Evolutionary conservation across 1,139 yeast genomes (phyloP).

Genomic region (Blastobotrys capitulatus): DNA sequence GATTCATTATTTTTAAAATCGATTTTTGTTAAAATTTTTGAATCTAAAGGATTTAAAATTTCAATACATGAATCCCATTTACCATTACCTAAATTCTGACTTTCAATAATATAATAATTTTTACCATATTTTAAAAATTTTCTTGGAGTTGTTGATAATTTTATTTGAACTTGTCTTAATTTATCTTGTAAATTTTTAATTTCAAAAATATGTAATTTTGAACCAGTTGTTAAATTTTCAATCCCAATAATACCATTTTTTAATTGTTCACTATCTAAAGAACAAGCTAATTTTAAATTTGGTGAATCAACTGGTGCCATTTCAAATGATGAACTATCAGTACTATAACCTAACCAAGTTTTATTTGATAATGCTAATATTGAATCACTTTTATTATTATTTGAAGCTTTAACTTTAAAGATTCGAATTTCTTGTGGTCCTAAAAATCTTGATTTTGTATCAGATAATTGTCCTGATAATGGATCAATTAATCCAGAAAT

Average conservation of each 20-base stretch:
- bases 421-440: conserved; percentile 63
- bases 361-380: conserved; percentile 38
- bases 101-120: conserved; percentile 40
- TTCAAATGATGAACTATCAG: conserved; percentile 22
- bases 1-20: conserved; percentile 43
- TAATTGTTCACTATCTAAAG: conserved; percentile 61
- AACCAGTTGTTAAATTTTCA: conserved; percentile 31
- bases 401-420: conserved; percentile 31
- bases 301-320: conserved; percentile 33
- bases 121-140: conserved; percentile 34
- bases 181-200: conserved; percentile 50
- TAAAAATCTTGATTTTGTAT: conserved; percentile 65
- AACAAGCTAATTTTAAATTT: conserved; percentile 38
- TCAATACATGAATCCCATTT: conserved; percentile 53
- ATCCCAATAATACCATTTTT: conserved; percentile 60
- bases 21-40: conserved; percentile 35
- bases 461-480: conserved; percentile 57
- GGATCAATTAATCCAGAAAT: conserved; percentile 56
- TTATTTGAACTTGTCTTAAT: conserved; percentile 40
- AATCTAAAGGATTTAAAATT: conserved; percentile 38
- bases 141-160: conserved; percentile 51
- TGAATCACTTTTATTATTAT: neutral
- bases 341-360: conserved; percentile 39
- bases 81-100: conserved; percentile 37
- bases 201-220: conserved; percentile 53